Evolutionary conservation across 306 rosid species (phyloP).

Genomic region (Acacia crassicarpa): DNA sequence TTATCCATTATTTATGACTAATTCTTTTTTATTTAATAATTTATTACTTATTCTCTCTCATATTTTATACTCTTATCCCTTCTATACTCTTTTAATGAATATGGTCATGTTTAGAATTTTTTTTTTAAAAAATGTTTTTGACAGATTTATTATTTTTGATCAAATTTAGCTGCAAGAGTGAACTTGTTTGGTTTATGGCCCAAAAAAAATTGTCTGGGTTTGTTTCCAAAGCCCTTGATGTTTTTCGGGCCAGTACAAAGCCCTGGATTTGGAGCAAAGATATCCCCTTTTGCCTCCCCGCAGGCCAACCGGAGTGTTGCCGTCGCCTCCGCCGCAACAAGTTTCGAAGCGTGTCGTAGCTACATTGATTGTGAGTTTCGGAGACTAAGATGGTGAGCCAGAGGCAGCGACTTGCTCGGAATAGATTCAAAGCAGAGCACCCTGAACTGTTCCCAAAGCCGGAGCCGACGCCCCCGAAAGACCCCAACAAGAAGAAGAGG

Average conservation of each 20-base stretch:
- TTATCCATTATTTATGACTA: too few relatives aligned
- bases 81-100: too few relatives aligned
- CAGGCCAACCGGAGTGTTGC: neutral
- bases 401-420: conserved; percentile 76
- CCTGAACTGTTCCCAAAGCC: conserved; percentile 51
- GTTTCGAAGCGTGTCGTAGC: neutral
- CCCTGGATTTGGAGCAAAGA: neutral
- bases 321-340: neutral
- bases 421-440: conserved; percentile 48
- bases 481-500: conserved; percentile 49
- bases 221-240: neutral
- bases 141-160: too few relatives aligned
- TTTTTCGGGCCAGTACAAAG: neutral
- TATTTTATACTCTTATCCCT: too few relatives aligned
- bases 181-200: neutral
- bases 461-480: conserved; percentile 56
- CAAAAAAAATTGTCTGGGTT: neutral
- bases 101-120: too few relatives aligned
- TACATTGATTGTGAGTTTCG: conserved; percentile 32
- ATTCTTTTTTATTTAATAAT: too few relatives aligned
- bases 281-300: neutral
- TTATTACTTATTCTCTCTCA: too few relatives aligned
- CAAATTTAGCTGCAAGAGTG: too few relatives aligned
- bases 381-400: conserved; percentile 64
- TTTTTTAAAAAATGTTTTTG: too few relatives aligned